A percentile compares a stretch with the other conserved stretches of the same genome.
phyloP scores from a whole-genome alignment of 495 filamentous ascomycete species.

The Hamigera avellanea region DNA sequence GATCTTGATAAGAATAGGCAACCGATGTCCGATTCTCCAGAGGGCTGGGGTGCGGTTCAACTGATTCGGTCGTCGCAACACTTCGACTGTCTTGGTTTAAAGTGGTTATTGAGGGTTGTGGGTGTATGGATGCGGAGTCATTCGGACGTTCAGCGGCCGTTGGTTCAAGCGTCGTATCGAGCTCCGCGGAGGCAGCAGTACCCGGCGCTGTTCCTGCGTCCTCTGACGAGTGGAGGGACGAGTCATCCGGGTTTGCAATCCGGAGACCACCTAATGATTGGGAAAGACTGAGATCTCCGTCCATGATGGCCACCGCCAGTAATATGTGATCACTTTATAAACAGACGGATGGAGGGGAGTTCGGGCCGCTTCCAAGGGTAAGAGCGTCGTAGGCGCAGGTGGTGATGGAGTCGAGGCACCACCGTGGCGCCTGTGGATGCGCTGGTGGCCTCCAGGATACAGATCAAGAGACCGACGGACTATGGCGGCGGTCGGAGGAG shows the following conservation, averaged over 20 bases:
- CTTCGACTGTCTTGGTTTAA: conserved; percentile 8
- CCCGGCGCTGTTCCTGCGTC: conserved; percentile 19
- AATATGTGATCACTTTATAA: background rate
- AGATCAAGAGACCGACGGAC: conserved; percentile 12
- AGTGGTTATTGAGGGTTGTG: background rate
- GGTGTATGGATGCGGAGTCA: background rate
- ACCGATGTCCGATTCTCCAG: conserved; percentile 21
- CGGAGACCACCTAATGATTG: conserved; percentile 87
- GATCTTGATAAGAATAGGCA: conserved; percentile 12
- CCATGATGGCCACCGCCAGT: conserved; percentile 45
- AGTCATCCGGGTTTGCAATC: conserved; percentile 93
- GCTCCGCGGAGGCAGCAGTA: conserved; percentile 12
- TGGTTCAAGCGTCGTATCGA: conserved; percentile 6
- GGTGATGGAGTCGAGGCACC: background rate
- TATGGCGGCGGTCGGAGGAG: conserved; percentile 27
- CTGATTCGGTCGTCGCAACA: conserved; percentile 11
- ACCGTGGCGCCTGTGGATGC: background rate
- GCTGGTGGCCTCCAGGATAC: background rate
- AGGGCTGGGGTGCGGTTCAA: conserved; percentile 7
- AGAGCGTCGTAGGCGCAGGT: background rate
- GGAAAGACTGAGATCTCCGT: conserved; percentile 85
- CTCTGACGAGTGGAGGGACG: conserved; percentile 45
- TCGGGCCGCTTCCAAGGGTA: background rate
- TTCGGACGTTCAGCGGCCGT: background rate
- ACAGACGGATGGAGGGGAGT: background rate